A percentile compares a stretch with the other conserved stretches of the same genome.
phyloP scores from a whole-genome alignment of 495 filamentous ascomycete genomes.

The Neurospora tetrasperma region DNA sequence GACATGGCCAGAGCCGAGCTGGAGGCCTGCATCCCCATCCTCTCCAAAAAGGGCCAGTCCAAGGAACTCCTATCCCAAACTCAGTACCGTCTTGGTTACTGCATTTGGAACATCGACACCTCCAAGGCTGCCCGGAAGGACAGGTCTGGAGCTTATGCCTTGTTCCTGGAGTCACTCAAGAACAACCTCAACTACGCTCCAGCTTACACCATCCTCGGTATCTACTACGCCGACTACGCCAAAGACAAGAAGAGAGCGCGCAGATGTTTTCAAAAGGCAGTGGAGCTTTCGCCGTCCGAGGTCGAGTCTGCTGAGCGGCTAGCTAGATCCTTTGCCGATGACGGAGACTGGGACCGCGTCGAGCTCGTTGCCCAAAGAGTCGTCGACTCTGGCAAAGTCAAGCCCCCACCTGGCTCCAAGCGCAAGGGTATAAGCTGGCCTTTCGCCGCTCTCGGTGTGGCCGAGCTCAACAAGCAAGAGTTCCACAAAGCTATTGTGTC shows the following conservation, averaged over 20 bases:
- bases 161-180: slow-evolving; percentile 75
- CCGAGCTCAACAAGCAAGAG: slow-evolving; percentile 90
- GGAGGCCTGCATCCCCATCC: slow-evolving; percentile 51
- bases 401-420: slow-evolving; percentile 82
- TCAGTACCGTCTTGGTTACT: slow-evolving; percentile 78
- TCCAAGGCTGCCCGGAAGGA: slow-evolving; percentile 62
- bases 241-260: slow-evolving; percentile 75
- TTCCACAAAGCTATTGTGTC: slow-evolving; percentile 78
- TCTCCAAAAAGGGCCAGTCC: slow-evolving; percentile 40
- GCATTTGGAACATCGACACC: slow-evolving; percentile 73
- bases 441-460: slow-evolving; percentile 89
- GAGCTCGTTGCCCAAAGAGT: slow-evolving; percentile 86
- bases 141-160: slow-evolving; percentile 62
- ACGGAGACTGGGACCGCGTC: slow-evolving; percentile 91
- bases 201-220: slow-evolving; percentile 84
- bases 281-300: slow-evolving; percentile 84
- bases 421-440: slow-evolving; percentile 91
- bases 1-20: slow-evolving; percentile 52
- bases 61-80: slow-evolving; percentile 72
- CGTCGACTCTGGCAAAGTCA: slow-evolving; percentile 82
- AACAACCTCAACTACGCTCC: slow-evolving; percentile 84
- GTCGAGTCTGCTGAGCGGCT: slow-evolving; percentile 81
- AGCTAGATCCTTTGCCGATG: slow-evolving; percentile 72
- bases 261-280: slow-evolving; percentile 92
- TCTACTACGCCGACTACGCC: slow-evolving; percentile 89